These are phyloP conservation scores for Hypseocharis bilobata DNA, from an alignment of 441 rosid species.

Conservation along the genomic window DNA sequence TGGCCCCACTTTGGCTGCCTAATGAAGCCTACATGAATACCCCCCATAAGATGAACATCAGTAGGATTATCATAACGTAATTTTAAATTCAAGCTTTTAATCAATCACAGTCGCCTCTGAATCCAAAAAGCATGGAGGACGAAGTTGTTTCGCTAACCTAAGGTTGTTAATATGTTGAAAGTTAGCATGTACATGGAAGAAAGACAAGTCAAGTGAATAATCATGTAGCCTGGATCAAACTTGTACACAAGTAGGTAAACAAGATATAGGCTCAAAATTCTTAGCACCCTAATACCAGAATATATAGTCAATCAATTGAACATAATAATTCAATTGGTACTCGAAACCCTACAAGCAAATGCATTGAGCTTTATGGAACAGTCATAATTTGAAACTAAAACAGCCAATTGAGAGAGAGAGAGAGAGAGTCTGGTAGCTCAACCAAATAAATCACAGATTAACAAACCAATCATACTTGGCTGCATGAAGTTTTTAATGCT, in stretches of 20 bases:
- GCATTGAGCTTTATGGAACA: not conserved
- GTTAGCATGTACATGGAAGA: not conserved
- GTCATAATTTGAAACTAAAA: not conserved
- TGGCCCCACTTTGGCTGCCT: conserved; percentile 75
- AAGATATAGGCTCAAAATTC: not conserved
- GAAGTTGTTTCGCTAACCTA: not conserved
- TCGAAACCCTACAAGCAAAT: not conserved
- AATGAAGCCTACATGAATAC: conserved; percentile 39
- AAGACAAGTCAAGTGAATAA: not conserved
- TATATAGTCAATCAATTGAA: not conserved
- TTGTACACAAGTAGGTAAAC: not conserved
- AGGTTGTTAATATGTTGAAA: not conserved
- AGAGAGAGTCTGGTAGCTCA: not conserved
- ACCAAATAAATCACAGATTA: not conserved
- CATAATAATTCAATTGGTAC: not conserved
- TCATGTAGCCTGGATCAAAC: not conserved
- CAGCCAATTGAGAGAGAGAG: not conserved
- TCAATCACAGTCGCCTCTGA: not conserved
- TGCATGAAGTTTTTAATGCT: not conserved
- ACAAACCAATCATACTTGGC: not conserved
- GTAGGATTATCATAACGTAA: not conserved
- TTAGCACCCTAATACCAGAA: not conserved
- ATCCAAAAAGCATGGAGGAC: not conserved
- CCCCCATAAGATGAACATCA: not conserved
- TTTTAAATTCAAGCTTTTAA: not conserved